Evolutionary conservation across 768 basidiomycete species (phyloP).

Genomic region (Russula dissimulans): DNA sequence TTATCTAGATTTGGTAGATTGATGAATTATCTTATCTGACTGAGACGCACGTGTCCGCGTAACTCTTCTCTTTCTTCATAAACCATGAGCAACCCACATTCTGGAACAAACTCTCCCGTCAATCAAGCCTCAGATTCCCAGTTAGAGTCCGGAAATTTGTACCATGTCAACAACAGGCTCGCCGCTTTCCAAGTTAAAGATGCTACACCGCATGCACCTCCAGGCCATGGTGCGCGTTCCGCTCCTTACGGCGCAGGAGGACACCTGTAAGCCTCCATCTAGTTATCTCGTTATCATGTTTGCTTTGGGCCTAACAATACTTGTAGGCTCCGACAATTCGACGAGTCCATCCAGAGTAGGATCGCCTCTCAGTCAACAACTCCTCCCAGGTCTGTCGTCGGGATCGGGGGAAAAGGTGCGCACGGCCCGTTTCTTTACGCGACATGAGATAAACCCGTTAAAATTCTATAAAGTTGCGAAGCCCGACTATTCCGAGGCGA

Average conservation of each 20-base stretch:
- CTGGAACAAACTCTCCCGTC: not conserved
- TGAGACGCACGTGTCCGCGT: no score
- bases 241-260: conserved; percentile 63
- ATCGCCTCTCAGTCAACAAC: conserved; percentile 66
- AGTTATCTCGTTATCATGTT: not conserved
- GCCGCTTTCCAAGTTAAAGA: conserved; percentile 3
- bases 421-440: not conserved
- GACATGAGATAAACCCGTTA: not conserved
- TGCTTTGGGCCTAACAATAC: not conserved
- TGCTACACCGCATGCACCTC: not conserved
- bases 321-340: conserved; percentile 67
- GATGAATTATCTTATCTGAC: no score
- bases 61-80: not conserved
- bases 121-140: not conserved
- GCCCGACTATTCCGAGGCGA: conserved; percentile 97
- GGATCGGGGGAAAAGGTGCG: conserved; percentile 82
- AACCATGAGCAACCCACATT: conserved; percentile 1
- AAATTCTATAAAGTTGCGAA: conserved; percentile 62
- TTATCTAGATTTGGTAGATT: conserved; percentile 33
- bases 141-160: conserved; percentile 3
- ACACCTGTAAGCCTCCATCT: conserved; percentile 44
- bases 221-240: not conserved
- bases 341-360: conserved; percentile 63
- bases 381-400: conserved; percentile 75
- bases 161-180: conserved; percentile 5